Conservation (phyloP, 2,329 filamentous ascomycete genomes). For the Cladophialophora bantiana region DNA sequence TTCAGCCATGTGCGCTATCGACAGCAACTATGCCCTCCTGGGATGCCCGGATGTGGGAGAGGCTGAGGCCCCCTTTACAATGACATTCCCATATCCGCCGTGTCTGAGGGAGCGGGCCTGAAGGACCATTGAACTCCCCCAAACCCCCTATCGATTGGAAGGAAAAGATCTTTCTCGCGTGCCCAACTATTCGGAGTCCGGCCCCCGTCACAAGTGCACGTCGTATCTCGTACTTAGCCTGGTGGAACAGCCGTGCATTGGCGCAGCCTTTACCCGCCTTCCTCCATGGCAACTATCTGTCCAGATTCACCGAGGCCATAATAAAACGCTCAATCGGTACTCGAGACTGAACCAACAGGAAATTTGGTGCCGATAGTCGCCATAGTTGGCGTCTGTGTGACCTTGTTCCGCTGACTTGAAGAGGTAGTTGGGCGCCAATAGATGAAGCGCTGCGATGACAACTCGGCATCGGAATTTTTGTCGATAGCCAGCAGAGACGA, state of each 20-base stretch:
- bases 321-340: conserved; percentile 7
- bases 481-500: background rate
- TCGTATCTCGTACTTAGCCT: conserved; percentile 32
- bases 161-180: conserved; percentile 25
- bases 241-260: conserved; percentile 13
- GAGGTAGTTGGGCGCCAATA: background rate
- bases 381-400: conserved; percentile 7
- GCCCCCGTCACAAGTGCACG: conserved; percentile 17
- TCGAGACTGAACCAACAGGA: conserved; percentile 13
- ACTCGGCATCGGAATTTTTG: background rate
- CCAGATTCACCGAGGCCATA: conserved; percentile 15
- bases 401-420: conserved; percentile 1
- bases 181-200: conserved; percentile 33
- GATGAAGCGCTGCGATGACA: background rate
- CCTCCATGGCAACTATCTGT: conserved; percentile 20
- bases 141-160: conserved; percentile 17
- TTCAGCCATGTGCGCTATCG: conserved; percentile 19
- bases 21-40: conserved; percentile 13
- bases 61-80: conserved; percentile 18
- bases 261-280: background rate
- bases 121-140: conserved; percentile 2
- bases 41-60: conserved; percentile 3
- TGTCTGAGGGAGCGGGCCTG: conserved; percentile 16
- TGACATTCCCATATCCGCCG: conserved; percentile 11
- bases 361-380: background rate